Percentiles rank a stretch among this genome's conserved stretches.
These are phyloP conservation scores for Aureobasidium sp. DNA, from an alignment of 2,329 filamentous ascomycete genomes.

Conservation along the genomic window DNA sequence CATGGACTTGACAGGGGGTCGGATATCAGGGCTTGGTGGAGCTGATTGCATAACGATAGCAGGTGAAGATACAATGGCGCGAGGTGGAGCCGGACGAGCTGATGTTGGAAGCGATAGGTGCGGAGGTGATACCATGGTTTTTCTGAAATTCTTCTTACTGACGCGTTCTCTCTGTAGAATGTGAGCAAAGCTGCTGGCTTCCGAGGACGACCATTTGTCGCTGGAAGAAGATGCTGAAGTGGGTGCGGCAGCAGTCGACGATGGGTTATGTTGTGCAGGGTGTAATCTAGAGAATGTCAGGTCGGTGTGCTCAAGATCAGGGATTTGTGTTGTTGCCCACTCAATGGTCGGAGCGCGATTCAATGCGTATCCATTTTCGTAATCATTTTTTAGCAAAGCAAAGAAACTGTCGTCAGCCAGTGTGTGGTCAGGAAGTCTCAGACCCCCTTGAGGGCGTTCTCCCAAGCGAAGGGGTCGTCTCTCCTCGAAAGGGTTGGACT, in stretches of 20 bases:
- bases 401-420: background rate
- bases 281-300: background rate
- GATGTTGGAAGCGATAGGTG: background rate
- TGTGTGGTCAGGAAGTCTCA: background rate
- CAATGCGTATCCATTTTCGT: background rate
- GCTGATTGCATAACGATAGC: slow-evolving; percentile 6
- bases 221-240: background rate
- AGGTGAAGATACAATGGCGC: background rate
- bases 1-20: background rate
- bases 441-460: slow-evolving; percentile 6
- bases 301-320: background rate
- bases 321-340: background rate
- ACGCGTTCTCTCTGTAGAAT: background rate
- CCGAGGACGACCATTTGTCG: background rate
- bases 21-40: background rate
- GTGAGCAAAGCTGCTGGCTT: slow-evolving; percentile 10
- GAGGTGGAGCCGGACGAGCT: background rate
- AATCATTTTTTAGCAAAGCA: background rate
- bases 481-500: background rate
- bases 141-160: slow-evolving; percentile 2
- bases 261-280: background rate
- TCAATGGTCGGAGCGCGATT: background rate
- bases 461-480: slow-evolving; percentile 10
- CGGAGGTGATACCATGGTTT: background rate
- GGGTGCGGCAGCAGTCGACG: background rate